phyloP scores from a whole-genome alignment of 2,329 filamentous ascomycete species.

The Periglandula ipomoeae region DNA sequence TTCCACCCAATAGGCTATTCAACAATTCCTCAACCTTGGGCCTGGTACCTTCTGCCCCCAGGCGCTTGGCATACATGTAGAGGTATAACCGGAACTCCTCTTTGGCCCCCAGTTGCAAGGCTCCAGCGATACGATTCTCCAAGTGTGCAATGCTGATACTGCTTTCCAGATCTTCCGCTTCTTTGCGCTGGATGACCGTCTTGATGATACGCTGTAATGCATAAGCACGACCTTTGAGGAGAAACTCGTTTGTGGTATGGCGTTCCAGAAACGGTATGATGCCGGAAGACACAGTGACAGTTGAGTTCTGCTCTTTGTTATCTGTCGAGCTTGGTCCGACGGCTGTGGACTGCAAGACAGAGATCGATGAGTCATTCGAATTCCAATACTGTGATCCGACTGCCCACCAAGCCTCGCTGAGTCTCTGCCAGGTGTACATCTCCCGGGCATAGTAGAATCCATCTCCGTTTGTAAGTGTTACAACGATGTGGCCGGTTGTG shows the following conservation, averaged over 20 bases:
- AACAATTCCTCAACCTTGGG: slow-evolving; percentile 90
- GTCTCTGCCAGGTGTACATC: slow-evolving; percentile 86
- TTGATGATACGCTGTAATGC: slow-evolving; percentile 89
- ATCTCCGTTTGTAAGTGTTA: slow-evolving; percentile 91
- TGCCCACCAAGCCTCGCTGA: slow-evolving; percentile 98
- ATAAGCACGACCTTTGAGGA: slow-evolving; percentile 86
- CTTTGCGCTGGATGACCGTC: slow-evolving; percentile 74
- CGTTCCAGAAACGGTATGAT: slow-evolving; percentile 90
- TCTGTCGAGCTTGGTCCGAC: slow-evolving; percentile 47
- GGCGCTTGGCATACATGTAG: slow-evolving; percentile 95
- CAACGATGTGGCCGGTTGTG: slow-evolving; percentile 71
- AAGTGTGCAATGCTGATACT: slow-evolving; percentile 88
- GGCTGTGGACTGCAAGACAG: slow-evolving; percentile 65
- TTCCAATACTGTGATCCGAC: slow-evolving; percentile 99
- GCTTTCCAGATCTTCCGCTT: slow-evolving; percentile 86
- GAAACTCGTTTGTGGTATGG: slow-evolving; percentile 86
- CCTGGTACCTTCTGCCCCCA: slow-evolving; percentile 80
- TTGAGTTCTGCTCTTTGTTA: slow-evolving; percentile 34
- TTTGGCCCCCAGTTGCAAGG: slow-evolving; percentile 71
- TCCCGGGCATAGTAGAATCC: slow-evolving; percentile 80
- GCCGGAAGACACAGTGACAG: slow-evolving; percentile 65
- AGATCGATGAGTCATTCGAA: slow-evolving; percentile 82
- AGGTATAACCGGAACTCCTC: slow-evolving; percentile 93
- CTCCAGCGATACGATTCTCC: slow-evolving; percentile 87
- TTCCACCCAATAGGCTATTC: slow-evolving; percentile 69